Evolutionary conservation across 495 filamentous ascomycete species (phyloP).

Genomic region (Penicillium salamii): DNA sequence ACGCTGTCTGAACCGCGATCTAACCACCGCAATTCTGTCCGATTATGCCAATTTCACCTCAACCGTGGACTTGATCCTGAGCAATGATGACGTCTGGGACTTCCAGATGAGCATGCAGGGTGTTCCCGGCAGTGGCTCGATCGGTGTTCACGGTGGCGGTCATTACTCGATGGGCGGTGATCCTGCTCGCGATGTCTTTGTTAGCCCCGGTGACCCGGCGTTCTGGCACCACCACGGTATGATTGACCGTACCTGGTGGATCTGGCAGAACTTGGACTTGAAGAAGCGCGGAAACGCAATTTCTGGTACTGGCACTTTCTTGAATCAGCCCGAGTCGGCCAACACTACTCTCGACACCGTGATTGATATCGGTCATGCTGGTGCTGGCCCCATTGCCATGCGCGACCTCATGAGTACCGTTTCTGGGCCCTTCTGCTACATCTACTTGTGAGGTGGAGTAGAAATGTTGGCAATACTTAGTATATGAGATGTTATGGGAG

Average conservation of each 20-base stretch:
- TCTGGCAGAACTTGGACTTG: constrained; percentile 64
- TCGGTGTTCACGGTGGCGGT: constrained; percentile 61
- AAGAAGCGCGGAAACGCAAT: constrained; percentile 41
- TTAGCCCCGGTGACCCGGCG: constrained; percentile 60
- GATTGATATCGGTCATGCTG: constrained; percentile 42
- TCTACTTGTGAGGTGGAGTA: constrained; percentile 40
- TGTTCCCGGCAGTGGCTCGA: constrained; percentile 40
- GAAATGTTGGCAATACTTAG: too few relatives aligned
- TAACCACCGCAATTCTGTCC: constrained; percentile 46
- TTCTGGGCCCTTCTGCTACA: constrained; percentile 56
- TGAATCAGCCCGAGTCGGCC: constrained; percentile 48
- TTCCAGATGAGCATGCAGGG: constrained; percentile 56
- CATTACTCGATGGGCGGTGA: constrained; percentile 65
- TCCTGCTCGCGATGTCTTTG: constrained; percentile 57
- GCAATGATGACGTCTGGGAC: constrained; percentile 41
- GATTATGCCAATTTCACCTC: constrained; percentile 51
- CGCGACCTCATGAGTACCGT: constrained; percentile 48
- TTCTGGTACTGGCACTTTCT: constrained; percentile 55
- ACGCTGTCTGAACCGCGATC: constrained; percentile 64
- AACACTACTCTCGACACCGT: constrained; percentile 48
- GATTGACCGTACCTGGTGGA: constrained; percentile 68
- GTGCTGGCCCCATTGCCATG: constrained; percentile 36
- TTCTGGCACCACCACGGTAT: constrained; percentile 71
- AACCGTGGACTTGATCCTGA: constrained; percentile 43
- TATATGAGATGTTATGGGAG: background rate